Evolutionary conservation across 495 filamentous ascomycete genomes (phyloP), one percentile per base, ranked within the genome.

Genomic region (Trichoderma asperelloides): DNA sequence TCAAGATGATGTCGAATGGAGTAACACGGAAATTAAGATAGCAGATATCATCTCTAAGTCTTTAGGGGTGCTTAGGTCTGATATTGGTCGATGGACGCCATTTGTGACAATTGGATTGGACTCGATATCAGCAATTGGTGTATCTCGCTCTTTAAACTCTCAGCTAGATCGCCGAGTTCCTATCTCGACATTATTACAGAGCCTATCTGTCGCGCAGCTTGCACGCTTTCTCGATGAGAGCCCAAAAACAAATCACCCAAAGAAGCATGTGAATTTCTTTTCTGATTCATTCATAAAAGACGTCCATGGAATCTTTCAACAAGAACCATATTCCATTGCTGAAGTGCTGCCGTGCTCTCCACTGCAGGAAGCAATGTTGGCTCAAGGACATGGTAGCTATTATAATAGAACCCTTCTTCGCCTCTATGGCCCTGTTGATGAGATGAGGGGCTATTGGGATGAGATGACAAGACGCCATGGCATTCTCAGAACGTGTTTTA

Each of bases 361-460:
- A 2, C 74, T 96, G 1, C 91, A 96, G 70, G 88, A 93, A 75
- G 88, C 86, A 11, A 95, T 94, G 89, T 79, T 96, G 9, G 85
- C 81, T n/a, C 79, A 81, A 8, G 57, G 70, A 3, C 78, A 73
- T 9, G 69, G 70, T 27, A 74, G 73, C 47, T 82, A 83, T 65
- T 73, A 72, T 51, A 83, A 83, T 66, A 76, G 72, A 25, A 80
- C 78, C 74, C 68, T 82, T 8, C 77, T 83, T 45, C 71, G 67
- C 1, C 68, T 81, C 27, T 68, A 68, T 0, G 47, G 71, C 0
- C 70, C 76, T 8, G 47, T 67, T 21, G 28, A 49, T 0, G 49
- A 47, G 16, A 66, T 86, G 12, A 72, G 72, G 7, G 47, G 23
- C 1, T 68, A 86, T 39, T 90, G 87, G 87, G 64, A 70, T 2